These are phyloP conservation scores for Rhizopus stolonifer DNA, from an alignment of 371 early-diverging fungal genomes.

Conservation along the genomic window DNA sequence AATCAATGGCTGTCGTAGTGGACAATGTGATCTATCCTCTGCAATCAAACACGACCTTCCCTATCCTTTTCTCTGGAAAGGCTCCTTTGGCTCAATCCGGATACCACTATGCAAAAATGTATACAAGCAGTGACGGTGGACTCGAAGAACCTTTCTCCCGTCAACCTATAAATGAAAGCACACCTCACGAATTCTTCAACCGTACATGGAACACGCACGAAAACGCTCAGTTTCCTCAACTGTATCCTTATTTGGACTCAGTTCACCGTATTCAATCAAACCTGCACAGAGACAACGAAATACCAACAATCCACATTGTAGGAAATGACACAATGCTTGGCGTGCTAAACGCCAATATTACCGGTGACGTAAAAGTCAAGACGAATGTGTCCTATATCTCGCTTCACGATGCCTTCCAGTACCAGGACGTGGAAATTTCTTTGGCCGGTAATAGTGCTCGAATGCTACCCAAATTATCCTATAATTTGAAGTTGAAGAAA, in stretches of 20 bases:
- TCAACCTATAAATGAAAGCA: not conserved
- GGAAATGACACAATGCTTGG: conserved; percentile 14
- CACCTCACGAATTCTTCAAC: conserved; percentile 19
- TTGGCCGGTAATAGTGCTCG: conserved; percentile 27
- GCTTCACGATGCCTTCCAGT: not conserved
- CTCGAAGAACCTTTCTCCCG: conserved; percentile 15
- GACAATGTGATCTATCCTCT: conserved; percentile 10
- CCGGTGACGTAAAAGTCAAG: conserved; percentile 1
- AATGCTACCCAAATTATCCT: conserved; percentile 17
- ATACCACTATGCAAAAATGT: conserved; percentile 19
- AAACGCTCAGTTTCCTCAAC: conserved; percentile 4
- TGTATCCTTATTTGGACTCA: conserved; percentile 9
- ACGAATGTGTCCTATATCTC: conserved; percentile 11
- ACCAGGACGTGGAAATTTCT: conserved; percentile 9
- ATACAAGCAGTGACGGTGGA: not conserved
- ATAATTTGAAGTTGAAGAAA: conserved; percentile 23
- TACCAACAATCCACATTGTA: conserved; percentile 24
- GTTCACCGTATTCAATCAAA: conserved; percentile 21
- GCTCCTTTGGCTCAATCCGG: conserved; percentile 17
- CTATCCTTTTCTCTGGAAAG: conserved; percentile 15
- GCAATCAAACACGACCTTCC: not conserved
- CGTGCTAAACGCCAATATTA: conserved; percentile 5
- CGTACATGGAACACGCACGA: conserved; percentile 21
- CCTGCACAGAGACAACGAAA: conserved; percentile 25
- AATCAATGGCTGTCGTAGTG: conserved; percentile 11